Base-by-base conservation (phyloP, 2,329 filamentous ascomycete genomes). In the Cladosporium sp. region DNA sequence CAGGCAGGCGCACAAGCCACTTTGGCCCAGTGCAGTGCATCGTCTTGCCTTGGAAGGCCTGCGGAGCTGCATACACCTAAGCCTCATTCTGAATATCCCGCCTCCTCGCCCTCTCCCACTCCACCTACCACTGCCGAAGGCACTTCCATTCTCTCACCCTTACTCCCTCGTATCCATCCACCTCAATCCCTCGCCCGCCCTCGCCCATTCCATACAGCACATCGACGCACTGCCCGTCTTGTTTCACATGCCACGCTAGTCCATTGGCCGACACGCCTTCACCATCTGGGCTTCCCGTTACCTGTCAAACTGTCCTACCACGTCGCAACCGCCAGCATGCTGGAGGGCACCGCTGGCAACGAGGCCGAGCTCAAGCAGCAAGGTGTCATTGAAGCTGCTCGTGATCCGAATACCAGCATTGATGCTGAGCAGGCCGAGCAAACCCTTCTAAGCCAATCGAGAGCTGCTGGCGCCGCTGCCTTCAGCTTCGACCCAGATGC, bases 401-500 rank as follows among this genome's bases (percentile, higher is more conserved):
- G 80, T 61, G 82, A 95, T 71, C 85, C 89, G 35, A 75, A 89
- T 65, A 88, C 81, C 70, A 76, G 74, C 44, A 82, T 91, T 62
- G 83, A 84, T 0, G 79, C 90, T 47, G 83, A 88, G 39, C 85
- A 87, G 62, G 89, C 89, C 32, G 83, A 96, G 75, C 80, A 83
- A 64, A 83, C 83, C 66, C 81, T 97, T 49, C 80, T 96, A 24
- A 79, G 89, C 55, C 86, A 96, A 72, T 90, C 90, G 64, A 84
- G 81, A 68, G 87, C 88, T 67, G 90, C 88, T 12, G 94, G 94
- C 40, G 84, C 88, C 22, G 77, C 87, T 28, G 92, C 91, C 62
- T 94, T 89, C 71, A 83, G 86, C 61, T 99, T 97, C 76, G 83
- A 99, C 70, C 91, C 94, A 0, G 77, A 96, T 77, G 92, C 91